phyloP scores from a whole-genome alignment of 179 eudicot species.

The Sideroxylon spinosum region DNA sequence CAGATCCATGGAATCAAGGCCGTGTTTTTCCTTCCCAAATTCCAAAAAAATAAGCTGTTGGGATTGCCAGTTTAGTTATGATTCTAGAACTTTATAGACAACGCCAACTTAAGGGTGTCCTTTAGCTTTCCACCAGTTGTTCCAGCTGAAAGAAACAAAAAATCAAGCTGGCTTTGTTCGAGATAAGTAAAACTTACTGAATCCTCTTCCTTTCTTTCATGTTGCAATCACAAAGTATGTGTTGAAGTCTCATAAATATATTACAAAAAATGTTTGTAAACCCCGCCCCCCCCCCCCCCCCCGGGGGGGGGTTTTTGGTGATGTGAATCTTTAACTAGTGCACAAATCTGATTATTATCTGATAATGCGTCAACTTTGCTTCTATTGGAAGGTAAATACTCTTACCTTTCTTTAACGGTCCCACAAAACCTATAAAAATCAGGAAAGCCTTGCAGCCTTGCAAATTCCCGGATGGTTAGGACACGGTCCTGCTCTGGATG shows the following conservation, averaged over 20 bases:
- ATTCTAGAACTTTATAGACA: too few relatives aligned
- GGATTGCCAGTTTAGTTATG: too few relatives aligned
- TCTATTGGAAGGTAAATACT: not conserved
- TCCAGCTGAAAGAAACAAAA: not conserved
- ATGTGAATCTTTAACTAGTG: not conserved
- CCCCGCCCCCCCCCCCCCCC: too few relatives aligned
- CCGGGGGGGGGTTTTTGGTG: too few relatives aligned
- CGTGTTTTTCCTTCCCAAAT: too few relatives aligned
- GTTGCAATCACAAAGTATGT: conserved; percentile 4
- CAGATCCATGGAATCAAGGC: too few relatives aligned
- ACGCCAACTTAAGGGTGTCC: not conserved
- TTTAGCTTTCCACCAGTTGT: not conserved
- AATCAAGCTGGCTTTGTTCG: not conserved
- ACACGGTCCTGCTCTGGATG: conserved; percentile 85
- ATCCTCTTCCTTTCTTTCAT: not conserved
- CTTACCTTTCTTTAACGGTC: conserved; percentile 54
- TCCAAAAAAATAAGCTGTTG: too few relatives aligned
- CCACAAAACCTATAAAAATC: conserved; percentile 77
- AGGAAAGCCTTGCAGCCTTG: conserved; percentile 86
- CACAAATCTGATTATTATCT: not conserved
- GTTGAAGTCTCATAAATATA: not conserved
- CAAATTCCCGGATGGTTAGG: conserved; percentile 74
- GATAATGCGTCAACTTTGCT: not conserved
- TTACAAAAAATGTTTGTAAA: not conserved
- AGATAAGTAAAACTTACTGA: not conserved